phyloP scores from a whole-genome alignment of 2,329 filamentous ascomycete species.

The Fusarium drepaniforme region DNA sequence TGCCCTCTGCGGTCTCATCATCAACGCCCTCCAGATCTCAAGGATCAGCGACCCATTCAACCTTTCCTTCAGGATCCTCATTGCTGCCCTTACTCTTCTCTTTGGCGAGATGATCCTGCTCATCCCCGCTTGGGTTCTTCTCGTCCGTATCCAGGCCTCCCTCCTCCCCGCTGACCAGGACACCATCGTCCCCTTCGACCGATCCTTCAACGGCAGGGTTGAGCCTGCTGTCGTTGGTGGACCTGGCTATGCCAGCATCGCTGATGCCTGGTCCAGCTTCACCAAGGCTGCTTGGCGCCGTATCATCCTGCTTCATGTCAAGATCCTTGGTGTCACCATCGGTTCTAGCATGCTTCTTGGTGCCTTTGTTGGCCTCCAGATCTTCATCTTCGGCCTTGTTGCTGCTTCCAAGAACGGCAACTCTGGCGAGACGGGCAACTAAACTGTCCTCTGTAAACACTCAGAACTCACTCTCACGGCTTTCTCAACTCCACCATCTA shows the following conservation, averaged over 20 bases:
- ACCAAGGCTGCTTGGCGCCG: conserved; percentile 78
- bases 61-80: conserved; percentile 57
- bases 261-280: conserved; percentile 85
- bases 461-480: background rate
- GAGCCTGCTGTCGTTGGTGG: conserved; percentile 81
- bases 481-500: background rate
- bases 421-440: conserved; percentile 14
- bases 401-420: conserved; percentile 7
- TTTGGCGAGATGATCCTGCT: conserved; percentile 68
- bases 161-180: conserved; percentile 85
- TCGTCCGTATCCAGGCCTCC: conserved; percentile 88
- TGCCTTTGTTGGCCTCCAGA: conserved; percentile 64
- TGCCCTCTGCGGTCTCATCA: conserved; percentile 55
- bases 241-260: conserved; percentile 76
- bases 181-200: conserved; percentile 91
- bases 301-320: conserved; percentile 80
- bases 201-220: conserved; percentile 83
- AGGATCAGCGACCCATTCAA: conserved; percentile 12
- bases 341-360: conserved; percentile 60
- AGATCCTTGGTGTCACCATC: conserved; percentile 71
- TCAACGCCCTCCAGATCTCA: conserved; percentile 2
- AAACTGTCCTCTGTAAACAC: background rate
- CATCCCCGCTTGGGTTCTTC: conserved; percentile 81
- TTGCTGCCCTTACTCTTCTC: conserved; percentile 55
- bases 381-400: conserved; percentile 54